phyloP scores from a whole-genome alignment of 441 rosid species.

The Populus hybrid region DNA sequence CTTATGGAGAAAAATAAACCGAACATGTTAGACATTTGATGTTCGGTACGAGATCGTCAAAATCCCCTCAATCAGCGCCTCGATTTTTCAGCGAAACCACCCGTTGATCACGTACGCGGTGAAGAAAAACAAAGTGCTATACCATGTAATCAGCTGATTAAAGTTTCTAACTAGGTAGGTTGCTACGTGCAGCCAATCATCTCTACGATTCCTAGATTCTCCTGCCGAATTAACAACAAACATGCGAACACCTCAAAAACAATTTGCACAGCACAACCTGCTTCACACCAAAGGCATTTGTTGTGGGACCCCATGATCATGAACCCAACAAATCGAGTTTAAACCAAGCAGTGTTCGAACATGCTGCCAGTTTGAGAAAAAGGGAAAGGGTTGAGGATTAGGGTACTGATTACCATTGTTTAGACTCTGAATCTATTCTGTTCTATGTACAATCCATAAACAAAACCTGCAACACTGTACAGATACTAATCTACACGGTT shows the following conservation, averaged over 20 bases:
- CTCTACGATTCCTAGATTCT: background rate
- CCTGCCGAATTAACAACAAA: background rate
- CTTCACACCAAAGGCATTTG: background rate
- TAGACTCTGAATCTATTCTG: no score
- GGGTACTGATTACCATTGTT: no score
- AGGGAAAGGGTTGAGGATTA: no score
- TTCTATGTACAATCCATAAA: no score
- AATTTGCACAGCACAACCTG: background rate
- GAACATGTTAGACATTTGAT: background rate
- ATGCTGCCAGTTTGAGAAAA: no score
- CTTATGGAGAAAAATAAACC: background rate
- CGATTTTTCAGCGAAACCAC: background rate
- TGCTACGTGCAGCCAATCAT: slow-evolving; percentile 14
- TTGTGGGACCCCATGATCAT: background rate
- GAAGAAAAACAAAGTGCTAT: background rate
- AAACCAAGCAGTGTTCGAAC: no score
- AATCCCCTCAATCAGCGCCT: slow-evolving; percentile 23
- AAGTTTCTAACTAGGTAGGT: background rate
- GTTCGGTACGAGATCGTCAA: background rate
- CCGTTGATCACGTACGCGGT: slow-evolving; percentile 17
- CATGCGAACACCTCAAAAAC: background rate
- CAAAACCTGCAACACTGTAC: no score
- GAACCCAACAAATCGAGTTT: no score
- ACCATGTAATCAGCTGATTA: background rate
- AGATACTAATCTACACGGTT: no score